Evolutionary conservation across 257 asterid species (phyloP), one percentile per base, ranked within the genome.

Genomic region (Solanum corneliomulleri): DNA sequence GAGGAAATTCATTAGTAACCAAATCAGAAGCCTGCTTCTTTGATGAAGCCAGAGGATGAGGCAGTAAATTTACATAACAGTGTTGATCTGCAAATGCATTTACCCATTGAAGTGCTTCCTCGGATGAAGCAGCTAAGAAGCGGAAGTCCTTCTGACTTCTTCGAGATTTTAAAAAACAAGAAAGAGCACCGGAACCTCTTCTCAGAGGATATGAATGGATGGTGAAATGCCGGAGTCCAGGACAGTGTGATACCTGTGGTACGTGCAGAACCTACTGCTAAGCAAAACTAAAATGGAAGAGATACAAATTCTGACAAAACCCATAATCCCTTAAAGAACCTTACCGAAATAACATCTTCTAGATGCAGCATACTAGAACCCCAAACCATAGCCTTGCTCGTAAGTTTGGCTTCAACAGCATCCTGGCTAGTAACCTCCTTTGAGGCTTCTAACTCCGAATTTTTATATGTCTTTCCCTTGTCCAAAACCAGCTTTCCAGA

Each of bases 41-140:
- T 27, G 89, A 89, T 84, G 98, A 89, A 86, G 93, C 94, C 92
- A 96, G 90, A 68, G 99, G 99, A 91, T 97, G 99, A 88, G 98
- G 96, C 92, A 94, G 89, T 82, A 94, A 94, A 91, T 97, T 97
- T 86, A 97, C 96, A 93, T 90, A 95, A 92, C 98, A 96, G 93
- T 96, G 98, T 87, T 95, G 99, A 90, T 97, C 99, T 72, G 98
- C 98, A 92, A 97, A 97, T 71, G 97, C 95, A 89, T 94, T 93
- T 86, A 97, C 99, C 99, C 99, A 97, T 71, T 87, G 96, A 91
- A 97, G 91, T 77, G 99, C 98, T 86, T 96, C 99, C 15, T 96
- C 99, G 7, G 98, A 70, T 52, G 96, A 93, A 89, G 96, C 85
- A 86, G 98, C 95, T 64, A 97, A 89, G 89, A 97, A 97, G n/a